These are phyloP conservation scores for Hypomontagnella submonticulosa DNA, from an alignment of 495 filamentous ascomycete genomes.

Conservation along the genomic window DNA sequence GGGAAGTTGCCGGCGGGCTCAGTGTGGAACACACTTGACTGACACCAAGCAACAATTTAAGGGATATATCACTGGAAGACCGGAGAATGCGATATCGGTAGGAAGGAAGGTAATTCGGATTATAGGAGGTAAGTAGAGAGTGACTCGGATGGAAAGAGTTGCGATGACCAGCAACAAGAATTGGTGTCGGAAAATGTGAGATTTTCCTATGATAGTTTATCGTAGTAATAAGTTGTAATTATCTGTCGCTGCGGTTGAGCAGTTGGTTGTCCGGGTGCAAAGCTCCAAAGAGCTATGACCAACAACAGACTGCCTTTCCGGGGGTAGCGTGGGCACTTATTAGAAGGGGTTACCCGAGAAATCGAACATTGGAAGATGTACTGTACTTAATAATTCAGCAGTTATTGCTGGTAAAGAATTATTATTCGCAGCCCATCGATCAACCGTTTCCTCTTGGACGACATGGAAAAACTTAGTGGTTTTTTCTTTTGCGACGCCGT, in stretches of 20 bases:
- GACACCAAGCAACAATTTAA: not conserved
- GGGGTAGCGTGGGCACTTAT: slow-evolving; percentile 36
- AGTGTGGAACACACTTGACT: not conserved
- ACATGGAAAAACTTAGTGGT: slow-evolving; percentile 20
- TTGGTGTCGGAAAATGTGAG: not conserved
- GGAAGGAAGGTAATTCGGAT: not conserved
- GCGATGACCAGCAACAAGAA: slow-evolving; percentile 24
- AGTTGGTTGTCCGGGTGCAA: slow-evolving; percentile 40
- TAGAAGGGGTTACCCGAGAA: slow-evolving; percentile 7
- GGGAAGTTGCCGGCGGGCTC: slow-evolving; percentile 7
- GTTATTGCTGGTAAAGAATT: slow-evolving; percentile 1
- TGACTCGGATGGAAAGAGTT: not conserved
- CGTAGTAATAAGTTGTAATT: not conserved
- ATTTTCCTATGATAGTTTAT: slow-evolving; percentile 10
- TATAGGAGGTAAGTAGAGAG: not conserved
- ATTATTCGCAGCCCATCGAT: slow-evolving; percentile 1
- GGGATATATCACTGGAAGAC: too few species aligned
- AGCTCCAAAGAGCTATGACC: slow-evolving; percentile 44
- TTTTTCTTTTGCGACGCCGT: slow-evolving; percentile 22
- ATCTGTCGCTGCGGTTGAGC: not conserved
- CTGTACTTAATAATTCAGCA: slow-evolving; percentile 8
- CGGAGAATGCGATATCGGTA: not conserved
- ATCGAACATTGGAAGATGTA: too few species aligned
- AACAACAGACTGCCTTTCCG: slow-evolving; percentile 46
- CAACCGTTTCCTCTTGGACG: slow-evolving; percentile 34